Percentiles rank a stretch among this genome's conserved stretches.
phyloP scores from a whole-genome alignment of 2,329 filamentous ascomycete species.

The Penicillium sp. region DNA sequence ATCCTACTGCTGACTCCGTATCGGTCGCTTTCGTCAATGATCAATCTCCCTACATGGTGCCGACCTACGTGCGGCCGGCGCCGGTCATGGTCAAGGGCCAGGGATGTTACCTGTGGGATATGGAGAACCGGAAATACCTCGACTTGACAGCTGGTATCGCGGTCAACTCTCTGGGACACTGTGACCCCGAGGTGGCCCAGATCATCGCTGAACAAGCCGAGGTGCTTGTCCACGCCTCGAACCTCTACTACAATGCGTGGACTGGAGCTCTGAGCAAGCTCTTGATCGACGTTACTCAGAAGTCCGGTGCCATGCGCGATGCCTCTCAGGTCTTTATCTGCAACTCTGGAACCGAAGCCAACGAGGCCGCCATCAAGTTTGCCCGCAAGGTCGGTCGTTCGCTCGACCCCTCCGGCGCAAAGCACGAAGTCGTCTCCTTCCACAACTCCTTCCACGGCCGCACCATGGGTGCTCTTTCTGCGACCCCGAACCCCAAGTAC shows the following conservation, averaged over 20 bases:
- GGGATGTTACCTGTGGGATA: slow-evolving; percentile 81
- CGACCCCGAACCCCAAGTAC: slow-evolving; percentile 96
- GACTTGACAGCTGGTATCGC: slow-evolving; percentile 95
- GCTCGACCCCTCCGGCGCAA: slow-evolving; percentile 59
- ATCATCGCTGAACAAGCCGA: slow-evolving; percentile 63
- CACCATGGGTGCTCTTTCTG: slow-evolving; percentile 90
- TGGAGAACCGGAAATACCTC: slow-evolving; percentile 79
- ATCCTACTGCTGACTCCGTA: slow-evolving; percentile 63
- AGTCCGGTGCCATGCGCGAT: slow-evolving; percentile 72
- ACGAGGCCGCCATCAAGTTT: slow-evolving; percentile 96
- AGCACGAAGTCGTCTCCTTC: slow-evolving; percentile 84
- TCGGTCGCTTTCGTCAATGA: slow-evolving; percentile 66
- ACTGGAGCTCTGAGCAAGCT: slow-evolving; percentile 79
- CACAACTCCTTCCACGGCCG: slow-evolving; percentile 87
- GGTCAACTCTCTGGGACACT: slow-evolving; percentile 85
- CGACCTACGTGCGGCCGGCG: slow-evolving; percentile 82
- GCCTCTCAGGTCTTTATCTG: slow-evolving; percentile 78
- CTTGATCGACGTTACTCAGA: slow-evolving; percentile 69
- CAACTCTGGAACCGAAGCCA: slow-evolving; percentile 94
- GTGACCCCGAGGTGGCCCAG: slow-evolving; percentile 66
- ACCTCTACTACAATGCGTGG: slow-evolving; percentile 96
- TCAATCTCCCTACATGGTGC: slow-evolving; percentile 81
- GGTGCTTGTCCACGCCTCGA: slow-evolving; percentile 81
- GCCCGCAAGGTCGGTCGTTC: slow-evolving; percentile 80
- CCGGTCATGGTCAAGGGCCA: slow-evolving; percentile 83